phyloP scores from a whole-genome alignment of 1,139 yeast genomes.

The Diutina catenulata region DNA sequence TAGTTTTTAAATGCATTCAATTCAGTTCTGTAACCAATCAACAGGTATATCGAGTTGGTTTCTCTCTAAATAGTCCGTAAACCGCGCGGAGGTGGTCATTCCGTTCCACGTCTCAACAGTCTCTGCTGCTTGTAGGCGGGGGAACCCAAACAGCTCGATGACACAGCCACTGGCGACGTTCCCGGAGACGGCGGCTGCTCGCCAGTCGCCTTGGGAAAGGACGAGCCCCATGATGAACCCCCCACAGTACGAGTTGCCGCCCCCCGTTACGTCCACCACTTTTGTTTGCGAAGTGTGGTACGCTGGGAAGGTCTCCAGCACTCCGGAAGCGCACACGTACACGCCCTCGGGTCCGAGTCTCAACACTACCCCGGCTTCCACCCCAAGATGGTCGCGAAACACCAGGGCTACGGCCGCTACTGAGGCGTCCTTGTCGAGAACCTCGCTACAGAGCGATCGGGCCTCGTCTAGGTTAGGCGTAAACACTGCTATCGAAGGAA shows the following conservation, averaged over 20 bases:
- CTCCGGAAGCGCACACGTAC: constrained; percentile 13
- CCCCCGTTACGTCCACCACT: constrained; percentile 87
- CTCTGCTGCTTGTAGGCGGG: no score
- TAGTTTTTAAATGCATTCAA: no score
- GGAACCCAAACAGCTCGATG: constrained; percentile 71
- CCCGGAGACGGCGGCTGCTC: constrained; percentile 52
- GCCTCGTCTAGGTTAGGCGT: constrained; percentile 86
- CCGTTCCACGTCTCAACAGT: no score
- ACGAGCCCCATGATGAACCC: constrained; percentile 56
- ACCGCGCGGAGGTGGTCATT: no score
- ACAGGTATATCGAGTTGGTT: no score
- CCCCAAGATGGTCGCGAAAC: constrained; percentile 22
- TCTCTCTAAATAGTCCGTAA: background rate
- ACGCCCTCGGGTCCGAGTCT: constrained; percentile 70
- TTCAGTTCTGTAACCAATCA: no score
- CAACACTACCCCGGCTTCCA: constrained; percentile 39
- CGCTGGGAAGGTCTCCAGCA: constrained; percentile 48
- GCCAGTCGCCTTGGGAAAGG: constrained; percentile 36
- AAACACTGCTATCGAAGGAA: constrained; percentile 44
- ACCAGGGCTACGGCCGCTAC: constrained; percentile 29
- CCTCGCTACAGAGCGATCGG: constrained; percentile 14
- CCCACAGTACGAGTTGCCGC: constrained; percentile 85
- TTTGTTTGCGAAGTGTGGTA: constrained; percentile 43
- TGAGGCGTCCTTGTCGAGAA: constrained; percentile 10
- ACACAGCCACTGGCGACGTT: constrained; percentile 70